These are phyloP conservation scores for Bryopsis sp. DNA, from an alignment of 139 green algal species.

Conservation along the genomic window DNA sequence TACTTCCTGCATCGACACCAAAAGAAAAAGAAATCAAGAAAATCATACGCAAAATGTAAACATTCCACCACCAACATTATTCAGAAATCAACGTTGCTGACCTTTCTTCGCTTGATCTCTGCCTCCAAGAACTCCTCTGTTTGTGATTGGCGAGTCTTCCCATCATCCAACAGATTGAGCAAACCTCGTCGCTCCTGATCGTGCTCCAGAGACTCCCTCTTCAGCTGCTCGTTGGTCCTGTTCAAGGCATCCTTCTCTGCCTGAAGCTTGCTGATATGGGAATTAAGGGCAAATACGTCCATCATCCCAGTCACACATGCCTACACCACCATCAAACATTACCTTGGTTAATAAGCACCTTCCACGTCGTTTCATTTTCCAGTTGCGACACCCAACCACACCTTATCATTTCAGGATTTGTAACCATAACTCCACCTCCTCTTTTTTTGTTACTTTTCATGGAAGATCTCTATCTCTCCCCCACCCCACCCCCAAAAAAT, in stretches of 20 bases:
- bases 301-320: conserved; percentile 18
- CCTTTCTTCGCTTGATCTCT: conserved; percentile 1
- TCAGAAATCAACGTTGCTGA: background rate
- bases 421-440: background rate
- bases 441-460: background rate
- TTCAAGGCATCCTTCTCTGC: background rate
- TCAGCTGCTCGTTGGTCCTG: background rate
- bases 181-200: conserved; percentile 13
- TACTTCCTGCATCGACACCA: too few relatives aligned
- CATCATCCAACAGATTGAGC: conserved; percentile 17
- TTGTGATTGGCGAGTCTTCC: background rate
- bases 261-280: background rate
- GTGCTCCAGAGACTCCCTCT: background rate
- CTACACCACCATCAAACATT: conserved; percentile 1
- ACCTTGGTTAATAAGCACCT: too few relatives aligned
- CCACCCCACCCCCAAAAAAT: background rate
- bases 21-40: too few relatives aligned
- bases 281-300: conserved; percentile 2
- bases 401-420: background rate
- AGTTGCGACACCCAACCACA: background rate
- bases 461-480: background rate
- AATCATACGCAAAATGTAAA: too few relatives aligned
- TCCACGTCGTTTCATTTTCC: too few relatives aligned
- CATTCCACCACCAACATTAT: too few relatives aligned
- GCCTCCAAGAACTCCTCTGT: background rate